Base-by-base conservation (phyloP, 1,139 yeast genomes). In the Candida pseudocylindracea region DNA sequence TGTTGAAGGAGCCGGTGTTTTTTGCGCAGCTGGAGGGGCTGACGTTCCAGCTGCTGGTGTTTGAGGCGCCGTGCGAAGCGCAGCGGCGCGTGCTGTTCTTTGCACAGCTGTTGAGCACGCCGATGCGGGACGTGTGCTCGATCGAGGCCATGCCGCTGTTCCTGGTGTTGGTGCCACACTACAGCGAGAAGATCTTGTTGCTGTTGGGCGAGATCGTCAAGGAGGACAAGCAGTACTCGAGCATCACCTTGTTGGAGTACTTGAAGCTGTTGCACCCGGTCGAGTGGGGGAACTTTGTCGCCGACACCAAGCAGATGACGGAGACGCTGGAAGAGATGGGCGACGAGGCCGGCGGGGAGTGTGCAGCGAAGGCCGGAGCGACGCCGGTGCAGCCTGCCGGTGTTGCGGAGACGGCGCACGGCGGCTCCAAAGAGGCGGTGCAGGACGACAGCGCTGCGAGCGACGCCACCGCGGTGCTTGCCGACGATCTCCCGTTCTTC, bases 91-190 rank as follows among this genome's bases (percentile, higher is more conserved):
- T 65, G 2, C 61, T 70, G 0, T 65, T 63, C 41, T 64, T 65
- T 46, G 72, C 72, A 1, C 70, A 64, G 36, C 63, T 70, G 0
- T 45, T 65, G 29, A 58, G 69, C 0, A 62, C 67, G 0, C 67
- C 70, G 4, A 62, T 65, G 57, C 66, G 67, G 3, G 66, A 58
- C 26, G 56, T 59, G 3, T 46, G 55, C 2, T 54, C 63, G 0
- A 48, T 59, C 11, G 48, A 48, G 10, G 46, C 57, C 10, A 60
- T 63, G 65, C 69, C 72, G 2, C 50, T 63, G 0, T 64, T 65
- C 38, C 54, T 69, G 0, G 69, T 64, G 2, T 46, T 65, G 32
- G 53, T 64, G 30, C 71, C 72, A 7, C 72, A 65, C 42, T 65
- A 60, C 41, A 47, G 56, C 10, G 72, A 65, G 39, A 63, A 58